These are phyloP conservation scores for Kickxella alabastrina DNA, from an alignment of 192 early-diverging fungal species.

Conservation along the genomic window DNA sequence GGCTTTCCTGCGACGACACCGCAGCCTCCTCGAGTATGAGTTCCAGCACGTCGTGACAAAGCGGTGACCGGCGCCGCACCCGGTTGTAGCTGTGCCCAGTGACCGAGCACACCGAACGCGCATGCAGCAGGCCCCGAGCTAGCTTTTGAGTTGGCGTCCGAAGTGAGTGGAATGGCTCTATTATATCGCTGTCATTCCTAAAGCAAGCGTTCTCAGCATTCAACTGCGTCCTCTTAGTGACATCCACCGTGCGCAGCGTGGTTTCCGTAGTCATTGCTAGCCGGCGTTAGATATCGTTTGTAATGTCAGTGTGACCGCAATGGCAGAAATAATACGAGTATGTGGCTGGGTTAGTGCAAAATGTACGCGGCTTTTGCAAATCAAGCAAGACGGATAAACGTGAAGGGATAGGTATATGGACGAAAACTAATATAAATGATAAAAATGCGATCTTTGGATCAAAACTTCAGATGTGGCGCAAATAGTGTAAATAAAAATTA, in stretches of 20 bases:
- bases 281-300: too few relatives aligned
- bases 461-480: too few relatives aligned
- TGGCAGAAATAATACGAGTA: too few relatives aligned
- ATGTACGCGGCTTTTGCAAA: not conserved
- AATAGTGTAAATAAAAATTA: too few relatives aligned
- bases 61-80: slow-evolving; percentile 46
- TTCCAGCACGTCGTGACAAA: slow-evolving; percentile 48
- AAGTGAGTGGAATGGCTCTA: slow-evolving; percentile 28
- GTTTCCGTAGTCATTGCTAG: too few relatives aligned
- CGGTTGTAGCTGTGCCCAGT: slow-evolving; percentile 22
- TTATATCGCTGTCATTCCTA: slow-evolving; percentile 13
- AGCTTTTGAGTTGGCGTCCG: slow-evolving; percentile 7
- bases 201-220: not conserved
- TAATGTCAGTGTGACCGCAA: too few relatives aligned
- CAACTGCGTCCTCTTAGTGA: too few relatives aligned
- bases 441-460: too few relatives aligned
- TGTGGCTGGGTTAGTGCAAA: not conserved
- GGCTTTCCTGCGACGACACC: slow-evolving; percentile 44
- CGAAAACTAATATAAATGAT: too few relatives aligned
- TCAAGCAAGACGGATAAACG: too few relatives aligned
- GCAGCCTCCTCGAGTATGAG: slow-evolving; percentile 45
- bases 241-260: not conserved
- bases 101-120: slow-evolving; percentile 3
- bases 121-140: not conserved
- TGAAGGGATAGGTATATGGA: too few relatives aligned